A percentile compares a stretch with the other conserved stretches of the same genome.
Evolutionary conservation across 768 basidiomycete species (phyloP).

Genomic region (Cubamyces lactineus): DNA sequence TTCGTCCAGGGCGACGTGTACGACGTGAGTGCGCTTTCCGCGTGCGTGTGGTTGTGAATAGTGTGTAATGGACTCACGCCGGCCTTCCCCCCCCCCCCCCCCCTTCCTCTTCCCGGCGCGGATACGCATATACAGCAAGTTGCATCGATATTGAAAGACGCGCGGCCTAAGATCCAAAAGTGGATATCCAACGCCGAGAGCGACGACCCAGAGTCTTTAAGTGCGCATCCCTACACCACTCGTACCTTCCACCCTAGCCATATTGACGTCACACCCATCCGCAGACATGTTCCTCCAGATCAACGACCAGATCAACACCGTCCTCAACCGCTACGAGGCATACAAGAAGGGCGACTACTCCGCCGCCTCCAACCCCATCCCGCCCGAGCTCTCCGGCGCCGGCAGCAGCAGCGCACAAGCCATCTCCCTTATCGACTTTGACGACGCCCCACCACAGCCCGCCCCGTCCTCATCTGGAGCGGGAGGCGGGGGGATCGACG

Average conservation of each 20-base stretch:
- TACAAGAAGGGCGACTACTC: constrained; percentile 91
- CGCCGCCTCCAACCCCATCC: constrained; percentile 68
- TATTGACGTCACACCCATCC: neutral
- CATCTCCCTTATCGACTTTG: constrained; percentile 77
- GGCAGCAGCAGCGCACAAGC: constrained; percentile 32
- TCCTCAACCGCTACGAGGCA: constrained; percentile 86
- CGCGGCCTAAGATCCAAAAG: constrained; percentile 94
- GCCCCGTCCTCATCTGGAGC: constrained; percentile 28
- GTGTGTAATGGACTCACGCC: too few relatives aligned
- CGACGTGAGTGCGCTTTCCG: constrained; percentile 57
- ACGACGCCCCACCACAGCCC: constrained; percentile 47
- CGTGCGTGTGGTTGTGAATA: neutral
- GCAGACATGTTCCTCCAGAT: constrained; percentile 92
- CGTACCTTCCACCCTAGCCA: too few relatives aligned
- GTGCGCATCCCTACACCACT: constrained; percentile 47
- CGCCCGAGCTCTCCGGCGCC: constrained; percentile 49
- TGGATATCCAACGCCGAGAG: constrained; percentile 95
- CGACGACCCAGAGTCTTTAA: constrained; percentile 88
- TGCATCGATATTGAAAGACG: constrained; percentile 73
- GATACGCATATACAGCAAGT: constrained; percentile 69
- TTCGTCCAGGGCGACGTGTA: constrained; percentile 92
- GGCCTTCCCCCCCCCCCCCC: too few relatives aligned
- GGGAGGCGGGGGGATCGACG: constrained; percentile 42
- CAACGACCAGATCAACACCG: constrained; percentile 97
- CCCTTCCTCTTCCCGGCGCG: neutral